Base-by-base conservation (phyloP, 1,139 yeast genomes). In the Kodamaea anthophila region DNA sequence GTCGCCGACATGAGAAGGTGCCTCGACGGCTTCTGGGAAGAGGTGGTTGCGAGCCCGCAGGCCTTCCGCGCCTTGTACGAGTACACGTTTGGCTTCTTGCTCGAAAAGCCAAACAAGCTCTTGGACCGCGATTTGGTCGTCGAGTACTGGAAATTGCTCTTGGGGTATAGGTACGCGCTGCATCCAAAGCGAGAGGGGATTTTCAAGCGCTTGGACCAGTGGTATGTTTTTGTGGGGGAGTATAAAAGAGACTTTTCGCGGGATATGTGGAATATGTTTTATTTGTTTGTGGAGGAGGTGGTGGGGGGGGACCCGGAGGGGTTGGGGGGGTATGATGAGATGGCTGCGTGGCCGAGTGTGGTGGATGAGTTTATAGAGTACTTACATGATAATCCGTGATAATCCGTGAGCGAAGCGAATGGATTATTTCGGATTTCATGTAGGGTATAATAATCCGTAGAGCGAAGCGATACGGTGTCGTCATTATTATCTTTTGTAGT, bases 261-360 rank as follows among this genome's bases (percentile, higher is more conserved):
- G 37, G 98, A 88, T 47, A 74, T 79, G 21, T 88, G 96, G 96
- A 70, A 73, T 37, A 87, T 88, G 96, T 61, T 83, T 34, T 69
- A 72, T 37, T 73, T 76, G 37, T 86, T 88, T 47, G 59, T 82
- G 30, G 55, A 58, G 26, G 77, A 75, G 35, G 70, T 71, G 27
- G 38, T 65, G 3, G 53, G 63, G 2, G 40, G 51, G 1, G 83
- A 80, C 41, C 76, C 82, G 0, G 47, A 52, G 1, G 32, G 34
- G 3, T 59, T 82, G 11, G 51, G 55, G 8, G 60, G 55, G 3
- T 87, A 86, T 52, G 88, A 82, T 44, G 93, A 81, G 41, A 66
- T 71, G 50, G 87, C 82, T 26, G 83, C 96, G 1, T 88, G 97
- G 97, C 98, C 97, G 5, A 76, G 85, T 34, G 64, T 84, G 10